Percentiles rank a stretch among this genome's conserved stretches.
These are phyloP conservation scores for Pestalotiopsis sp. DNA, from an alignment of 2,329 filamentous ascomycete genomes.

Conservation along the genomic window DNA sequence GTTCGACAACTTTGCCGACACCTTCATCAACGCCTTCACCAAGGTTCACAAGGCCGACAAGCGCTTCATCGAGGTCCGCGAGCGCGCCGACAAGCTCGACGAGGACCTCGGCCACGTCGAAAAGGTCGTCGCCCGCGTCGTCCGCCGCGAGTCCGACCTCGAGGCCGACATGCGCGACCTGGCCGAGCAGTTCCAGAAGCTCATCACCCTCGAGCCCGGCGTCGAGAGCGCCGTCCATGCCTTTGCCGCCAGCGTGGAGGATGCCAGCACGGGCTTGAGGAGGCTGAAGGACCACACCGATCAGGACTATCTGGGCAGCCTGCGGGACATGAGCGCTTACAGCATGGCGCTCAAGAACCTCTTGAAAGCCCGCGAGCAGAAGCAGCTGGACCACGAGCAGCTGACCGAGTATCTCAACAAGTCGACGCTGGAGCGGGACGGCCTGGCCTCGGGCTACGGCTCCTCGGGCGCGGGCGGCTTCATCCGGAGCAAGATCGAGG, in stretches of 20 bases:
- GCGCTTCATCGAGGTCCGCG: slow-evolving; percentile 90
- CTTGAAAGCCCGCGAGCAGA: slow-evolving; percentile 92
- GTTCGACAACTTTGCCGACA: slow-evolving; percentile 94
- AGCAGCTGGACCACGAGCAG: slow-evolving; percentile 96
- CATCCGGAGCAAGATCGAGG: slow-evolving; percentile 91
- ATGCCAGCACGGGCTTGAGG: slow-evolving; percentile 77
- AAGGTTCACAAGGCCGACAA: slow-evolving; percentile 96
- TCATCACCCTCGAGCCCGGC: slow-evolving; percentile 85
- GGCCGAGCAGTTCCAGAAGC: slow-evolving; percentile 91
- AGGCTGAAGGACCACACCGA: slow-evolving; percentile 89
- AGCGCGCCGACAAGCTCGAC: slow-evolving; percentile 90
- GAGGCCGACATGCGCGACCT: slow-evolving; percentile 88
- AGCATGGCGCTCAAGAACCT: slow-evolving; percentile 84
- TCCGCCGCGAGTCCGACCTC: slow-evolving; percentile 83
- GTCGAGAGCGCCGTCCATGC: slow-evolving; percentile 81
- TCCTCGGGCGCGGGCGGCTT: slow-evolving; percentile 74
- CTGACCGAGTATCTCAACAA: slow-evolving; percentile 95
- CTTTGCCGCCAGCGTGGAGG: slow-evolving; percentile 85
- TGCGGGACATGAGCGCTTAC: slow-evolving; percentile 96
- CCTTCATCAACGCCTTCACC: slow-evolving; percentile 94
- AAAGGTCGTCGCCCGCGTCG: slow-evolving; percentile 92
- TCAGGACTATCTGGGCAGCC: slow-evolving; percentile 89
- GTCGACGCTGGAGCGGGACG: slow-evolving; percentile 83
- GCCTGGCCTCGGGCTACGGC: slow-evolving; percentile 65
- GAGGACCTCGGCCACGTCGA: slow-evolving; percentile 92